Evolutionary conservation across 1,139 yeast genomes (phyloP).

Genomic region (Saccharomycopsis hybrid): DNA sequence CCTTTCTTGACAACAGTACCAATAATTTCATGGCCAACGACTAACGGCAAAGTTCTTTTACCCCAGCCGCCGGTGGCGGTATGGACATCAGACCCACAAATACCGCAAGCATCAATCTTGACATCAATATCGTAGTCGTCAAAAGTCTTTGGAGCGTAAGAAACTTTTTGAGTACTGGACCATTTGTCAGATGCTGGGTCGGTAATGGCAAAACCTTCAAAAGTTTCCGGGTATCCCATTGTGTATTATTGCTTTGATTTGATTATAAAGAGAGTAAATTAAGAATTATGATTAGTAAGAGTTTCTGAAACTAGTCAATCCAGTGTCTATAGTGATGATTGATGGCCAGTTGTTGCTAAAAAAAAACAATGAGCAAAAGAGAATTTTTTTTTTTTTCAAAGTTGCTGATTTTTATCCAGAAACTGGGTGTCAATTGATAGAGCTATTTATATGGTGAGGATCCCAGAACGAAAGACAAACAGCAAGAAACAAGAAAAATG

Average conservation of each 20-base stretch:
- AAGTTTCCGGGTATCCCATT: slow-evolving; percentile 32
- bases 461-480: too few relatives aligned
- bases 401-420: too few relatives aligned
- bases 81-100: slow-evolving; percentile 40
- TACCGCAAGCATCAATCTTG: slow-evolving; percentile 35
- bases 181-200: slow-evolving; percentile 35
- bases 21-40: slow-evolving; percentile 44
- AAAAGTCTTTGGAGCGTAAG: slow-evolving; percentile 31
- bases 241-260: not conserved
- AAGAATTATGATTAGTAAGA: too few relatives aligned
- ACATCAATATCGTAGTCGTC: slow-evolving; percentile 33
- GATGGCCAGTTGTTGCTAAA: too few relatives aligned
- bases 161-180: slow-evolving; percentile 32
- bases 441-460: too few relatives aligned
- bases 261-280: too few relatives aligned
- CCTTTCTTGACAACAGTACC: slow-evolving; percentile 34
- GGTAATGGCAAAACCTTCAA: slow-evolving; percentile 40
- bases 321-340: too few relatives aligned
- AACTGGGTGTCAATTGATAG: too few relatives aligned
- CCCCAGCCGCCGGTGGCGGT: slow-evolving; percentile 39
- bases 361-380: too few relatives aligned
- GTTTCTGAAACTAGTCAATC: too few relatives aligned
- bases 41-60: slow-evolving; percentile 29
- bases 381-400: too few relatives aligned
- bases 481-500: too few relatives aligned